Evolutionary conservation across 441 rosid genomes (phyloP), one percentile per base, ranked within the genome.

Genomic region (Populus hybrid): DNA sequence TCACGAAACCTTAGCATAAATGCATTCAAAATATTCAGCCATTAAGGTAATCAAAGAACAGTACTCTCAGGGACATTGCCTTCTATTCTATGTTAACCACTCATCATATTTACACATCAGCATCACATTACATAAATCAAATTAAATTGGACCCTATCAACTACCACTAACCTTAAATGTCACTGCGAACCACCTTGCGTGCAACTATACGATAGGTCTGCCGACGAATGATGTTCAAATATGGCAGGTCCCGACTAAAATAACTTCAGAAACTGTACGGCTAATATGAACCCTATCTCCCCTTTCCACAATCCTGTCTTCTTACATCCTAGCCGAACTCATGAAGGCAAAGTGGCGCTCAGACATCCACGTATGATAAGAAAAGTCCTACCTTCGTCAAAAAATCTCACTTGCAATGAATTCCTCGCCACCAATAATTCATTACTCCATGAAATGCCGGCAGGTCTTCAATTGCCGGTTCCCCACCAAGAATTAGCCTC

Each of bases 361-460:
- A 12, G n/a, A n/a, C 61, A 53, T 18, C 61, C 59, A 24, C 24
- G 59, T 19, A 57, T 1, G 63, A 57, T 6, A 19, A 57, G 63
- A 19, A 19, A 9, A 57, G 23, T 19, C 0, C 23, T 6, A 18
- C 63, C 63, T 9, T 59, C 8, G 65, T 59, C 10, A 21, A 19
- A 59, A 59, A 59, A 8, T 59, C 65, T 8, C 11, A 50, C 69
- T 10, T 10, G 18, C 72, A 8, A 57, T 30, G 68, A 68, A 82
- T 61, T 69, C 77, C 67, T 66, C 42, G 11, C 24, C 63, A 26
- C 4, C 61, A 66, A 28, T n/a, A 35, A 38, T 18, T 34, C 34
- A 70, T 21, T 28, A 65, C 26, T 38, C 35, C 74, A 24, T 30
- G 1, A 36, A 38, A 75, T 63, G 78, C 78, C 76, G 30, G 32